A percentile compares a stretch with the other conserved stretches of the same genome.
These are phyloP conservation scores for Rhodomyrtus psidioides DNA, from an alignment of 441 rosid species.

Conservation along the genomic window DNA sequence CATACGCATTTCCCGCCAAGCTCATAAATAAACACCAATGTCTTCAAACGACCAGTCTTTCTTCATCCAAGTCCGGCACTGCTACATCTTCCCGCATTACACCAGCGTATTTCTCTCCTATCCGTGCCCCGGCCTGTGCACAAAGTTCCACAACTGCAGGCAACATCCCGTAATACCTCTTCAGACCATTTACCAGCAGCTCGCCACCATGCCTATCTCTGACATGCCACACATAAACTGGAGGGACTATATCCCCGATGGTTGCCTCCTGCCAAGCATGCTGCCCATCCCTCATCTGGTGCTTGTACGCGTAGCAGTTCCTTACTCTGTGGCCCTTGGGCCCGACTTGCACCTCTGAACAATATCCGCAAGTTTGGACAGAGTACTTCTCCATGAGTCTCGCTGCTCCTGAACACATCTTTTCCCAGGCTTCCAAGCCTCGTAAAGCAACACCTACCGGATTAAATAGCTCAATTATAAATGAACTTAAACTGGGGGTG, in stretches of 20 bases:
- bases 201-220: constrained; percentile 8
- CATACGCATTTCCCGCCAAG: neutral
- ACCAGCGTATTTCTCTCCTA: constrained; percentile 15
- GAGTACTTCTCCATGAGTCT: constrained; percentile 29
- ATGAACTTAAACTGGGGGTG: neutral
- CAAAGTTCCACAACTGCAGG: constrained; percentile 41
- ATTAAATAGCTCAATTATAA: neutral
- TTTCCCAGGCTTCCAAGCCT: constrained; percentile 37
- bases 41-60: constrained; percentile 26
- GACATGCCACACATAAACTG: constrained; percentile 39
- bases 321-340: constrained; percentile 48
- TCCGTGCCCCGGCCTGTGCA: constrained; percentile 33
- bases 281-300: constrained; percentile 54
- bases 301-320: constrained; percentile 40
- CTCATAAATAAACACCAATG: neutral
- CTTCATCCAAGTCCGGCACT: constrained; percentile 27
- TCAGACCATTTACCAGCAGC: constrained; percentile 28
- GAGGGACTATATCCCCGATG: constrained; percentile 33
- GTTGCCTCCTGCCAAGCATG: constrained; percentile 54
- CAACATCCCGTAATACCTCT: constrained; percentile 40
- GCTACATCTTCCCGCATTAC: constrained; percentile 32
- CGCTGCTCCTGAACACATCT: constrained; percentile 25
- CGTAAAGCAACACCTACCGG: constrained; percentile 13
- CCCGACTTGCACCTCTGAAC: constrained; percentile 40
- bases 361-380: constrained; percentile 45